Evolutionary conservation across 306 rosid species (phyloP), one percentile per base, ranked within the genome.

Genomic region (Malus fusca): DNA sequence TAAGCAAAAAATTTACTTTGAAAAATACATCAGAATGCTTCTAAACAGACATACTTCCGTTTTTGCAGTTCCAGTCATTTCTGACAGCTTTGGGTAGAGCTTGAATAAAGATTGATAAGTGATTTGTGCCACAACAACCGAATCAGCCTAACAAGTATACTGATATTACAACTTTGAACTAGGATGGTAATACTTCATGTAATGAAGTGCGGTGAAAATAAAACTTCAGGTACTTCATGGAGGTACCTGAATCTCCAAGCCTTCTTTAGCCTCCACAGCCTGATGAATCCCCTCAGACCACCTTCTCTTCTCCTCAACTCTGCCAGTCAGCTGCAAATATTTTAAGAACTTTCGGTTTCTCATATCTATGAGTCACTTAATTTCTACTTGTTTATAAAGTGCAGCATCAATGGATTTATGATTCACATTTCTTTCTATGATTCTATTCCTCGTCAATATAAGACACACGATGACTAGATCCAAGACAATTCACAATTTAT

Each of bases 201-300:
- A 48, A 19, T 28, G 37, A 22, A 12, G 3, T 62, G 35, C 4
- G 10, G 44, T 42, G 30, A 43, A 65, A 48, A 71, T 48, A 37
- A 66, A 71, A 46, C n/a, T 35, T 60, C 31, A 74, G 68, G 60
- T 78, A 70, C 72, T 37, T 59, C 46, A 63, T 60, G 60, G 59
- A 58, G 70, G 71, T 78, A 95, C 97, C 98, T 92, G 92, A 87
- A 95, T 95, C 82, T 95, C 88, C 72, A 92, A 74, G 78, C 97
- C 92, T 92, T 95, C 98, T 87, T 95, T 95, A 80, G 96, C 98
- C 88, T 95, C 97, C 70, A 90, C 97, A 78, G 98, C 98, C 84
- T 95, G 98, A 82, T 95, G 98, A 84, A 95, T 89, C 68, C 98
- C 98, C 69, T 95, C 97, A 81, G 97, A 95, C 98, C 98, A 95